Conservation (phyloP, 495 filamentous ascomycete species). For the Mytilinidion resinicola region DNA sequence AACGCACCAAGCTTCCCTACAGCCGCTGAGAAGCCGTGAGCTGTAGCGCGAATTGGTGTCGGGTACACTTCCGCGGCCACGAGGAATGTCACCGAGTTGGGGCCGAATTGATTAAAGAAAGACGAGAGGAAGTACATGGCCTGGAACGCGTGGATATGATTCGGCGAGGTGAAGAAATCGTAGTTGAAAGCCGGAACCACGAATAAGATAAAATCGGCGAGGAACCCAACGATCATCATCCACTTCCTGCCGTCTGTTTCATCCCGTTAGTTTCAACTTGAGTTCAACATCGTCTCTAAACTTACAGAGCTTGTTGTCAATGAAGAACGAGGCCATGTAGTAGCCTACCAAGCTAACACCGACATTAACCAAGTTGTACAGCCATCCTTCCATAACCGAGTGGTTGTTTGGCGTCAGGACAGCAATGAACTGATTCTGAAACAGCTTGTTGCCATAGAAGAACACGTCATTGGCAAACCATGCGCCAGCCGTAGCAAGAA, state of each 20-base stretch:
- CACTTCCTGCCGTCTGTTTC: slow-evolving; percentile 64
- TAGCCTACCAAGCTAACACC: slow-evolving; percentile 77
- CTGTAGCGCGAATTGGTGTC: slow-evolving; percentile 80
- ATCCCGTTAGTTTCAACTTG: not conserved
- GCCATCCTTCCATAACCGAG: slow-evolving; percentile 74
- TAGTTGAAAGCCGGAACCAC: slow-evolving; percentile 77
- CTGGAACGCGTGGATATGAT: slow-evolving; percentile 72
- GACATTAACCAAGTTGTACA: slow-evolving; percentile 85
- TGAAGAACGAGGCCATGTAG: slow-evolving; percentile 71
- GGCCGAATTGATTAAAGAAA: slow-evolving; percentile 96
- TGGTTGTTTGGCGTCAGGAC: slow-evolving; percentile 56
- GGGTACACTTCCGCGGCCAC: slow-evolving; percentile 89
- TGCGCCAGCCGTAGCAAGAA: slow-evolving; percentile 73
- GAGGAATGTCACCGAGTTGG: slow-evolving; percentile 87
- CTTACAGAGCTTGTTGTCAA: slow-evolving; percentile 75
- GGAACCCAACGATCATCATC: slow-evolving; percentile 88
- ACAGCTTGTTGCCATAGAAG: slow-evolving; percentile 98
- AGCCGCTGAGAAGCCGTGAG: slow-evolving; percentile 83
- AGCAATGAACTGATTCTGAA: slow-evolving; percentile 78
- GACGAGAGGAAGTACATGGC: slow-evolving; percentile 88
- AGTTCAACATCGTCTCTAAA: not conserved
- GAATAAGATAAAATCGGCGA: slow-evolving; percentile 82
- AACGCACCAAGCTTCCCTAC: slow-evolving; percentile 79
- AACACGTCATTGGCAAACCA: slow-evolving; percentile 95
- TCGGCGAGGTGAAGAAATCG: slow-evolving; percentile 61